Evolutionary conservation across 768 basidiomycete species (phyloP).

Genomic region (Naematelia encephala): DNA sequence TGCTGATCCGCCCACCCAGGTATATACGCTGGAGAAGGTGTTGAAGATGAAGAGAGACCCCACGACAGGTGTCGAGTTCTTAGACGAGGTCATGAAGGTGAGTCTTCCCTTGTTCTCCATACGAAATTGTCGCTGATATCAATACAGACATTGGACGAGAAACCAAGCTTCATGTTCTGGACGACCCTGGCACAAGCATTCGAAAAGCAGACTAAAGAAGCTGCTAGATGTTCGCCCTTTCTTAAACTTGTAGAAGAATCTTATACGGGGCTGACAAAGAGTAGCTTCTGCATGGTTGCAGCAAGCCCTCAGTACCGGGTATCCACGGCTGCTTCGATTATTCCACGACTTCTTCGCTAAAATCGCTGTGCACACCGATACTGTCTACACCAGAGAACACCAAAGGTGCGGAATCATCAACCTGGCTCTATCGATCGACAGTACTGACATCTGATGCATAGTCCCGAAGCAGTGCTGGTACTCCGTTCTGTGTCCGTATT

Average conservation of each 20-base stretch:
- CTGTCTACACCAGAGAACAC: conserved; percentile 73
- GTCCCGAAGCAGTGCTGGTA: conserved; percentile 86
- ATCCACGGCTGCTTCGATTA: conserved; percentile 79
- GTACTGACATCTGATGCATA: conserved; percentile 53
- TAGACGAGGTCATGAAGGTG: conserved; percentile 93
- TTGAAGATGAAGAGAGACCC: conserved; percentile 82
- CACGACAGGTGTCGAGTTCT: conserved; percentile 68
- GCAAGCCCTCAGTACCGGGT: conserved; percentile 78
- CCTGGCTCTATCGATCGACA: not conserved
- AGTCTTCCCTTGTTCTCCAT: conserved; percentile 12
- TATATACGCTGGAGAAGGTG: conserved; percentile 93
- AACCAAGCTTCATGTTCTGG: conserved; percentile 91
- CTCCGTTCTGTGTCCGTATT: conserved; percentile 78
- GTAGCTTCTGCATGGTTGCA: conserved; percentile 87
- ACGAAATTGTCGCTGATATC: not conserved
- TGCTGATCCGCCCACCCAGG: too few relatives aligned
- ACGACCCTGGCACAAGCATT: conserved; percentile 70
- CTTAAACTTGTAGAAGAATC: not conserved
- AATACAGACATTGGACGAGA: conserved; percentile 76
- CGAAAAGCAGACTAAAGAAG: conserved; percentile 77
- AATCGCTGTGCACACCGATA: conserved; percentile 92
- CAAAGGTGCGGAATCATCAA: conserved; percentile 63
- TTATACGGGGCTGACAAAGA: conserved; percentile 6
- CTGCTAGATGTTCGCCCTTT: conserved; percentile 64
- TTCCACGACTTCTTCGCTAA: conserved; percentile 98